These are phyloP conservation scores for Wilcoxina mikolae DNA, from an alignment of 495 filamentous ascomycete genomes.

Conservation along the genomic window DNA sequence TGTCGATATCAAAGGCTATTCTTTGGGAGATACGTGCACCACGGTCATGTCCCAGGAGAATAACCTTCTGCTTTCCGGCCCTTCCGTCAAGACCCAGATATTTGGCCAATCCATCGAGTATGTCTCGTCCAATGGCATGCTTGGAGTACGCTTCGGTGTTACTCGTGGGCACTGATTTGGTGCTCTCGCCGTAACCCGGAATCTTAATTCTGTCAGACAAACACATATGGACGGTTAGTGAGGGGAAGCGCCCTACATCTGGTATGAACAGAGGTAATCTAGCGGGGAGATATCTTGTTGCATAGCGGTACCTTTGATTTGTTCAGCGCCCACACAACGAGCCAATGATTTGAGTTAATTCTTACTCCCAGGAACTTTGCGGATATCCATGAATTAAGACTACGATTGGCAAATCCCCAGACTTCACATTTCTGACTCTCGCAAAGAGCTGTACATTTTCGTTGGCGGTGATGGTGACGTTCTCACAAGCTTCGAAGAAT, in stretches of 20 bases:
- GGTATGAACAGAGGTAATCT: slow-evolving; percentile 31
- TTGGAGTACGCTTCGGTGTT: slow-evolving; percentile 31
- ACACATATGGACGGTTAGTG: neutral
- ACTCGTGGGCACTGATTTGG: slow-evolving; percentile 18
- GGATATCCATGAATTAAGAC: slow-evolving; percentile 30
- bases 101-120: slow-evolving; percentile 26
- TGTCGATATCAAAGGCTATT: slow-evolving; percentile 30
- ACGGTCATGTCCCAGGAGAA: slow-evolving; percentile 36
- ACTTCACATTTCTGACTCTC: slow-evolving; percentile 4
- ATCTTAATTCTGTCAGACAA: slow-evolving; percentile 18
- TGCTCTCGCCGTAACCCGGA: slow-evolving; percentile 36
- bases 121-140: slow-evolving; percentile 29
- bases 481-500: neutral
- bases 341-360: slow-evolving; percentile 2
- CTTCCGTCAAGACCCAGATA: neutral
- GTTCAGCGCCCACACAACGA: too few species aligned
- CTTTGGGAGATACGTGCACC: slow-evolving; percentile 37
- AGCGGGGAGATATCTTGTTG: slow-evolving; percentile 17
- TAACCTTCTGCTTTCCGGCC: slow-evolving; percentile 11
- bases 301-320: slow-evolving; percentile 26
- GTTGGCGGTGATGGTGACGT: neutral
- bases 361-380: slow-evolving; percentile 16
- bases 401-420: slow-evolving; percentile 18
- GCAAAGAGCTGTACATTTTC: slow-evolving; percentile 6
- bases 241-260: slow-evolving; percentile 21